These are phyloP conservation scores for Pythium aristosporum DNA, from an alignment of 352 stramenopile species.

Conservation along the genomic window DNA sequence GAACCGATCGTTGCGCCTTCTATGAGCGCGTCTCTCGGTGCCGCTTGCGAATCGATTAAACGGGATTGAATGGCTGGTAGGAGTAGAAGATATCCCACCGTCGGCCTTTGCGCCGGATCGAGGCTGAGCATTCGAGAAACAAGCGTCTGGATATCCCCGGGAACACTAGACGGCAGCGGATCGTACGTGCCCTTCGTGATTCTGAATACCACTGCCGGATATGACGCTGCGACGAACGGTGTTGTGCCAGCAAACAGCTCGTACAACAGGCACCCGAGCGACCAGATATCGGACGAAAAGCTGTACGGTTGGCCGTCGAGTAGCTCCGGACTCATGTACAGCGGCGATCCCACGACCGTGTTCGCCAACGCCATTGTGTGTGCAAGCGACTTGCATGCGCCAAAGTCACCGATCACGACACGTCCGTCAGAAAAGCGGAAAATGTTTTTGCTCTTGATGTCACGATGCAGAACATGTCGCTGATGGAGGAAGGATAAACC, in stretches of 20 bases:
- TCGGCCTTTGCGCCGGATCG: conserved; percentile 17
- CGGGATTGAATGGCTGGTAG: neutral
- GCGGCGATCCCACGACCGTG: conserved; percentile 60
- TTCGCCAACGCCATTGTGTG: conserved; percentile 29
- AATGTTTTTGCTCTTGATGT: conserved; percentile 87
- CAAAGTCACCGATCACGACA: conserved; percentile 77
- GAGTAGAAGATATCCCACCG: conserved; percentile 2
- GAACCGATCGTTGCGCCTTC: neutral
- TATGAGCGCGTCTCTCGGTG: neutral
- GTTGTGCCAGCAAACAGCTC: conserved; percentile 49
- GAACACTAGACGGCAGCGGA: conserved; percentile 24
- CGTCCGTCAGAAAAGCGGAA: conserved; percentile 85
- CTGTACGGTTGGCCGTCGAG: conserved; percentile 57
- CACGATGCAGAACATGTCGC: conserved; percentile 67
- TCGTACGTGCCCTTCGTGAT: conserved; percentile 42
- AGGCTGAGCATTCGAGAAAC: conserved; percentile 32
- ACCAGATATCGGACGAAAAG: conserved; percentile 72
- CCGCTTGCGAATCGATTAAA: neutral
- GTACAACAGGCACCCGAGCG: conserved; percentile 80
- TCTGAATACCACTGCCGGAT: conserved; percentile 46
- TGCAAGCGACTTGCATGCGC: conserved; percentile 48
- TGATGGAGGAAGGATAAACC: conserved; percentile 82
- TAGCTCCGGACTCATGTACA: conserved; percentile 81
- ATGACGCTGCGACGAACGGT: conserved; percentile 63
- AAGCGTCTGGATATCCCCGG: conserved; percentile 22